Percentiles rank a stretch among this genome's conserved stretches.
phyloP scores from a whole-genome alignment of 768 basidiomycete species.

The Serendipita indica region DNA sequence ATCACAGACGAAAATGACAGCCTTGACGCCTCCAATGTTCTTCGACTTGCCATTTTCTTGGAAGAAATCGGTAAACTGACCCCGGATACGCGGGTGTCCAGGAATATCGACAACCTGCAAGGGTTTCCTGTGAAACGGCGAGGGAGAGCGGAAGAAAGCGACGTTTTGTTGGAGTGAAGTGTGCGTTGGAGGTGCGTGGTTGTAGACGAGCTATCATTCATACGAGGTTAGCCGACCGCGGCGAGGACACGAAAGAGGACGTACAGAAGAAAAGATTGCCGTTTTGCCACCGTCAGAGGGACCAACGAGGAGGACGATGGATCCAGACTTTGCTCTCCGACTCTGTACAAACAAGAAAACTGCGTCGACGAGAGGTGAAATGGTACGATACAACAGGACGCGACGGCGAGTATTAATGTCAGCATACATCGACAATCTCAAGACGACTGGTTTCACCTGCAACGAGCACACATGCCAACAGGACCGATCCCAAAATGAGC shows the following conservation, averaged over 20 bases:
- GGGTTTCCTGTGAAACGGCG: conserved; percentile 25
- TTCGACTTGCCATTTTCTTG: conserved; percentile 19
- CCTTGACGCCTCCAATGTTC: conserved; percentile 31
- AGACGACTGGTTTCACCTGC: not conserved
- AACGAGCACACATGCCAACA: not conserved
- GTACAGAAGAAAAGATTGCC: conserved; percentile 52
- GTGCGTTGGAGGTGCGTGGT: conserved; percentile 49
- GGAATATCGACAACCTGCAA: conserved; percentile 59
- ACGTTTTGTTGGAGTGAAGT: conserved; percentile 65
- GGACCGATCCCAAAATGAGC: not conserved
- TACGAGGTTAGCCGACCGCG: not conserved
- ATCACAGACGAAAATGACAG: conserved; percentile 66
- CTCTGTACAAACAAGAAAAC: not conserved
- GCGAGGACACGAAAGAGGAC: conserved; percentile 19
- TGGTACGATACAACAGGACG: not conserved
- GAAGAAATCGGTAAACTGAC: conserved; percentile 56
- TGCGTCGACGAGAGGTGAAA: not conserved
- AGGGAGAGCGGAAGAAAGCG: conserved; percentile 31
- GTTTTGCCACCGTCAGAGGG: conserved; percentile 71
- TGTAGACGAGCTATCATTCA: conserved; percentile 44
- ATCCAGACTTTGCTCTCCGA: not conserved
- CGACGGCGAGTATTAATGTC: not conserved
- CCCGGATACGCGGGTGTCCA: conserved; percentile 69
- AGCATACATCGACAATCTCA: not conserved
- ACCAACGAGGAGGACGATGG: conserved; percentile 55